phyloP scores from a whole-genome alignment of 768 basidiomycete genomes.

The Termitomyces sp. region DNA sequence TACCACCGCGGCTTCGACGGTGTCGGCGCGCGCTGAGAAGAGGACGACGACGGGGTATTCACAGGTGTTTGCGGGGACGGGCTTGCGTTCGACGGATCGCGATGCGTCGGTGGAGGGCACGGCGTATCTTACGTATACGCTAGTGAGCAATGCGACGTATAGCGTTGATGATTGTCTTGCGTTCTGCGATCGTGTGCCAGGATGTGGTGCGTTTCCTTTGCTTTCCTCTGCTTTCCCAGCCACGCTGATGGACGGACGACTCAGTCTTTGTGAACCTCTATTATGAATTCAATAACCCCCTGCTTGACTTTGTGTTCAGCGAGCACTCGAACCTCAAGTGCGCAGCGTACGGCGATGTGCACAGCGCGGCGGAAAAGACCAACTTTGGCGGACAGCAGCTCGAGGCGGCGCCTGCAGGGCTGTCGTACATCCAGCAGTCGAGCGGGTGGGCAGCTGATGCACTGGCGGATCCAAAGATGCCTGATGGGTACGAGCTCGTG shows the following conservation, averaged over 20 bases:
- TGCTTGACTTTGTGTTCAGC: conserved; percentile 33
- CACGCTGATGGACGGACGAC: too few species aligned
- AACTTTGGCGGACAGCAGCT: conserved; percentile 42
- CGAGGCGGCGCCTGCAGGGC: conserved; percentile 27
- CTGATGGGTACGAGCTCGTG: conserved; percentile 41
- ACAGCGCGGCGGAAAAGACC: conserved; percentile 39
- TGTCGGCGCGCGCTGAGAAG: background rate
- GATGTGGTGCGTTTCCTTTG: conserved; percentile 35
- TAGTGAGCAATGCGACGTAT: conserved; percentile 43
- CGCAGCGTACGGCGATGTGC: conserved; percentile 39
- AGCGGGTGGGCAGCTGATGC: conserved; percentile 35
- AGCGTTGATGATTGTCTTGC: conserved; percentile 37
- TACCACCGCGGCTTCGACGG: conserved; percentile 3
- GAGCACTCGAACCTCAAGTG: conserved; percentile 46
- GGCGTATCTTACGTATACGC: conserved; percentile 44
- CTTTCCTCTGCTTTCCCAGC: background rate
- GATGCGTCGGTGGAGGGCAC: conserved; percentile 46
- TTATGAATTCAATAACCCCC: conserved; percentile 44
- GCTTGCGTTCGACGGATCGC: conserved; percentile 28
- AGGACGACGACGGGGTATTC: conserved; percentile 19
- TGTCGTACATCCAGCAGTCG: conserved; percentile 41
- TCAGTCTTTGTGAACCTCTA: conserved; percentile 47
- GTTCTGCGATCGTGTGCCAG: conserved; percentile 32
- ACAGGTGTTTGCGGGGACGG: conserved; percentile 35
- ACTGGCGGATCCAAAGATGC: conserved; percentile 32